These are phyloP conservation scores for Shiraia sp. DNA, from an alignment of 2,329 filamentous ascomycete species.

Conservation along the genomic window DNA sequence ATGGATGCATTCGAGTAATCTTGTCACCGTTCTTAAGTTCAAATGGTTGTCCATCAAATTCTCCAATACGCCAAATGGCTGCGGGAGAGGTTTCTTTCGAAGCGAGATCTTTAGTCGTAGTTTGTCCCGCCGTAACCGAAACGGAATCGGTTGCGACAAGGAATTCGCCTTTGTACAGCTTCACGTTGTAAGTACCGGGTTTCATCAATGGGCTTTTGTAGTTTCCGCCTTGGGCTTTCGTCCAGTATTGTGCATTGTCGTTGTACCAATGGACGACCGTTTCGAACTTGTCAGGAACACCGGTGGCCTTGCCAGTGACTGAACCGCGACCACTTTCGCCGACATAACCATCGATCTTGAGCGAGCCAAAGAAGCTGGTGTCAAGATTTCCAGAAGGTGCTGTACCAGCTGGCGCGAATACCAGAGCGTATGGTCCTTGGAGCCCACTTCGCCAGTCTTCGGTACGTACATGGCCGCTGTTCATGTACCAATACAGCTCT, in stretches of 20 bases:
- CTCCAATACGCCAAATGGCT: conserved; percentile 25
- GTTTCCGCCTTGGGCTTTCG: conserved; percentile 16
- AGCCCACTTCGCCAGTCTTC: conserved; percentile 27
- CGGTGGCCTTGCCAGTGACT: conserved; percentile 19
- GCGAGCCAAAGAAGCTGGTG: conserved; percentile 23
- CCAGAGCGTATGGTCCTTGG: conserved; percentile 26
- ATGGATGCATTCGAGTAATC: conserved; percentile 28
- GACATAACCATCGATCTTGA: conserved; percentile 24
- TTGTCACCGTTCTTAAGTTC: conserved; percentile 32
- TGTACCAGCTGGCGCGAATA: conserved; percentile 16
- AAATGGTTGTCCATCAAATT: conserved; percentile 26
- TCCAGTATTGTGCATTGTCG: conserved; percentile 64
- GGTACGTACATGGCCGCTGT: conserved; percentile 26
- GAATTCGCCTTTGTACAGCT: conserved; percentile 25
- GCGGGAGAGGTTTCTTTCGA: conserved; percentile 17
- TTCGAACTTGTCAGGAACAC: conserved; percentile 20
- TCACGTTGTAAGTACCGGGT: conserved; percentile 23
- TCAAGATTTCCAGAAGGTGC: conserved; percentile 22
- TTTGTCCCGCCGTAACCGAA: conserved; percentile 21
- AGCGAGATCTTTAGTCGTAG: conserved; percentile 18
- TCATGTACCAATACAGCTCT: conserved; percentile 32
- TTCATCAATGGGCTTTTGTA: conserved; percentile 27
- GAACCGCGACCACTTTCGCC: conserved; percentile 19
- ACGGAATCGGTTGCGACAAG: conserved; percentile 21
- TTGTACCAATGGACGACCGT: conserved; percentile 64